Evolutionary conservation across 108 stramenopile genomes (phyloP), one percentile per base, ranked within the genome.

Genomic region (Mediolabrus comicus): DNA sequence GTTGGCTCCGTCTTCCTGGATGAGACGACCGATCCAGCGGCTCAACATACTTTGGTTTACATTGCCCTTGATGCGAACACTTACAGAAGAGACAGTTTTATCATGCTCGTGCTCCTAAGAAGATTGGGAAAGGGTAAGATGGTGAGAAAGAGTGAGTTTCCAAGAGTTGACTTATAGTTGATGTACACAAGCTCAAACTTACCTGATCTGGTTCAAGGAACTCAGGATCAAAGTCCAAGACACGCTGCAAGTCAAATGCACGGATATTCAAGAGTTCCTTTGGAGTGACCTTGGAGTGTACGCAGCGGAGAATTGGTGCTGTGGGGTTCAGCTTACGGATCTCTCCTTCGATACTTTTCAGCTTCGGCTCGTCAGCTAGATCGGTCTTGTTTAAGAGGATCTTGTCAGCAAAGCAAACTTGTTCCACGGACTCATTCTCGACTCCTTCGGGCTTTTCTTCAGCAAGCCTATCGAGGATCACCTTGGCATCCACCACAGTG

Each of bases 361-460:
- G 80, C 35, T 75, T 72, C 9, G 74, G 73, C 12, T 73, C 75
- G 13, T 62, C 58, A 19, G 69, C 84, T 16, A 95, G 74, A 61
- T 95, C 95, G 4, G 74, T 86, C 74, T 95, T 95, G 89, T 95
- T 95, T 62, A 95, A 67, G 2, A 95, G 43, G 56, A 95, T 67
- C 53, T 90, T 88, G 71, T 92, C 92, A 33, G 92, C 89, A 73
- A 92, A 97, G 71, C 80, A 91, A 17, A 99, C 75, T 83, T 99
- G 98, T 69, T 99, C 93, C 46, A 90, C 93, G 0, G 97, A 84
- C 75, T 99, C 98, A 71, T 98, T 98, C 59, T 95, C 91, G 26
- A 84, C 91, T 14, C 89, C 90, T 46, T 92, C 87, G 19, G 90
- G 87, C 69, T 96, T 93, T 79, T 85, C 81, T 36, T 97, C 94